These are phyloP conservation scores for Fusarium sp. DNA, from an alignment of 2,329 filamentous ascomycete species.

Conservation along the genomic window DNA sequence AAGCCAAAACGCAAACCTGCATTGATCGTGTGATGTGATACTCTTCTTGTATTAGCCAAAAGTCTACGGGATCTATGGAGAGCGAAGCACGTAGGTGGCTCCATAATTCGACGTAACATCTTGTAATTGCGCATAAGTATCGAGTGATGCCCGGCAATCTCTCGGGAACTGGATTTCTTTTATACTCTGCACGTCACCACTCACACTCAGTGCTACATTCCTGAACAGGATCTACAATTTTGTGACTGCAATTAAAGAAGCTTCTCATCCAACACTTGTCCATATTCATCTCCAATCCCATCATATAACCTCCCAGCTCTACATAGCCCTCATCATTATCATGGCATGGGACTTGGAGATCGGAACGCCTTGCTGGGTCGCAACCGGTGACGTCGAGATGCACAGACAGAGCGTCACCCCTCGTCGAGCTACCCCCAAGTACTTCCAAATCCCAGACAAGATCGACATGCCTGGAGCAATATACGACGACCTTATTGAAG, in stretches of 20 bases:
- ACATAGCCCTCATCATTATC: accelerated
- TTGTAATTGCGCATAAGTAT: neutral
- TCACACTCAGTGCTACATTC: accelerated
- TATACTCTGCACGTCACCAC: neutral
- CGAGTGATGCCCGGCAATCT: neutral
- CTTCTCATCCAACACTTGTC: accelerated
- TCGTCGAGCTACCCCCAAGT: neutral
- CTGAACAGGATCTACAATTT: neutral
- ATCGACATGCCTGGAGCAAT: neutral
- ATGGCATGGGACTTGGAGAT: neutral
- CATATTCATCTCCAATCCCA: neutral
- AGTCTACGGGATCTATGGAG: neutral
- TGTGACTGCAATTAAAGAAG: neutral
- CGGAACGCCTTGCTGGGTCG: neutral
- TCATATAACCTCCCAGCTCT: neutral
- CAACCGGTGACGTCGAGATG: neutral
- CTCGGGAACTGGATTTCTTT: neutral
- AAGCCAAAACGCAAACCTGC: neutral
- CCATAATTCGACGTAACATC: neutral
- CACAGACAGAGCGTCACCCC: neutral
- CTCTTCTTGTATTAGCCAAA: neutral
- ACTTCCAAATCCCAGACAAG: neutral
- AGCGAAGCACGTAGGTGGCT: neutral
- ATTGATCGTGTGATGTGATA: neutral
- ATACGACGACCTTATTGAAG: neutral